Evolutionary conservation across 345 rosid species (phyloP).

Genomic region (Ricinus communis): DNA sequence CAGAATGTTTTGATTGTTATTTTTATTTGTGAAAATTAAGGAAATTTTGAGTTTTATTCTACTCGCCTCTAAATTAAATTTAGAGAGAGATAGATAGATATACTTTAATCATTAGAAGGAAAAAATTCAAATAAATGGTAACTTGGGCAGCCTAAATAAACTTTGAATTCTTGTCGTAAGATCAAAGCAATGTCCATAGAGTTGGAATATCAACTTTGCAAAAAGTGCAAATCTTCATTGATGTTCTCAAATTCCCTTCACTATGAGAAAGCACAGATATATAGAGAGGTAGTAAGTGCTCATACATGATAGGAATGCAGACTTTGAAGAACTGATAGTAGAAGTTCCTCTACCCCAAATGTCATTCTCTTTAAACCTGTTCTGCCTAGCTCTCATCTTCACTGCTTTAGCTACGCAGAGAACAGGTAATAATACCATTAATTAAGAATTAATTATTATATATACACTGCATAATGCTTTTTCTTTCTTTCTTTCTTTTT

Average conservation of each 20-base stretch:
- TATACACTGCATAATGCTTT: not conserved
- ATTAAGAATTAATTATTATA: too few relatives aligned
- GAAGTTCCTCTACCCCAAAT: slow-evolving; percentile 8
- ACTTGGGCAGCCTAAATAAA: not conserved
- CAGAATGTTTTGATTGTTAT: too few relatives aligned
- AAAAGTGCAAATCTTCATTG: slow-evolving; percentile 19
- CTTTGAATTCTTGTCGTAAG: slow-evolving; percentile 16
- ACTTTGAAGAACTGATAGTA: not conserved
- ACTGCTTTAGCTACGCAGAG: slow-evolving; percentile 15
- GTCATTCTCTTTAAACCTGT: slow-evolving; percentile 19
- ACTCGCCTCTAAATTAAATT: too few relatives aligned
- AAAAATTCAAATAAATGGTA: not conserved
- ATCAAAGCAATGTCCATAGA: slow-evolving; percentile 27
- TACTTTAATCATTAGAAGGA: too few relatives aligned
- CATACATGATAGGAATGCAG: not conserved
- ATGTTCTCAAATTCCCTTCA: not conserved
- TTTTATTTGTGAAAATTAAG: too few relatives aligned
- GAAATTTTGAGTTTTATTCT: too few relatives aligned
- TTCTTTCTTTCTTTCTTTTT: not conserved
- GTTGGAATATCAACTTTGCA: slow-evolving; percentile 33
- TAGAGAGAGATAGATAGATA: too few relatives aligned
- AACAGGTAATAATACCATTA: slow-evolving; percentile 26
- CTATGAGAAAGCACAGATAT: not conserved
- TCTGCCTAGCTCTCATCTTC: slow-evolving; percentile 23
- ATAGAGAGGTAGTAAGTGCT: too few relatives aligned